Conservation (phyloP, 2,329 filamentous ascomycete genomes). For the Diaporthe batatas region DNA sequence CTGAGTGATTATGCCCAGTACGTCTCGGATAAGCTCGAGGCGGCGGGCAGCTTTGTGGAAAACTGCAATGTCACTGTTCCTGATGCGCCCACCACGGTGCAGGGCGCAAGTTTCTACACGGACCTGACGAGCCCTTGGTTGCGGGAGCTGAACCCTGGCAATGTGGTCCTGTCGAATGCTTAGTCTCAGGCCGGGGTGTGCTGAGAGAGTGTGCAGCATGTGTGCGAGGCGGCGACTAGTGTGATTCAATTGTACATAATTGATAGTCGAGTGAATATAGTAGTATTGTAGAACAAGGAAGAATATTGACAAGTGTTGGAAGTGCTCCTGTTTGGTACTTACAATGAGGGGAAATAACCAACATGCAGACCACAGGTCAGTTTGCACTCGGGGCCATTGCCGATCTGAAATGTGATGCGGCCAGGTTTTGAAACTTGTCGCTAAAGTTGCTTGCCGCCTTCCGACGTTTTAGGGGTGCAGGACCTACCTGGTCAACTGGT, state of each 20-base stretch:
- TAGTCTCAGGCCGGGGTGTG: conserved; percentile 37
- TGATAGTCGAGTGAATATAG: not conserved
- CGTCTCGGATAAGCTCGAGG: conserved; percentile 59
- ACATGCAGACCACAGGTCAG: too few species aligned
- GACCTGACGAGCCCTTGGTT: conserved; percentile 57
- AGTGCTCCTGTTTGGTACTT: too few species aligned
- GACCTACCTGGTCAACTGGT: not conserved
- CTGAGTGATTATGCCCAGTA: conserved; percentile 60
- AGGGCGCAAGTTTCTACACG: conserved; percentile 64
- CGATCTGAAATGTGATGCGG: not conserved
- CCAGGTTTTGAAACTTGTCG: conserved; percentile 27
- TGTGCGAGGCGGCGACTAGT: not conserved
- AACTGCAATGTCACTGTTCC: conserved; percentile 61
- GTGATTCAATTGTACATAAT: conserved; percentile 6
- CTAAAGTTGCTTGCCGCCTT: conserved; percentile 29
- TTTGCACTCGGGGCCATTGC: not conserved
- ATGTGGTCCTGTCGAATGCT: conserved; percentile 21
- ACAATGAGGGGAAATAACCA: too few species aligned
- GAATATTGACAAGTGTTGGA: too few species aligned
- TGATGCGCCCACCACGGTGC: conserved; percentile 56
- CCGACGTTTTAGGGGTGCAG: conserved; percentile 26
- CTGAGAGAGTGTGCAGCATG: not conserved
- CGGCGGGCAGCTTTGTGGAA: conserved; percentile 63
- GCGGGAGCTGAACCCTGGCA: conserved; percentile 41
- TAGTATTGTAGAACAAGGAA: too few species aligned